These are phyloP conservation scores for Peniophora sp. DNA, from an alignment of 1,284 basidiomycete species.

Conservation along the genomic window DNA sequence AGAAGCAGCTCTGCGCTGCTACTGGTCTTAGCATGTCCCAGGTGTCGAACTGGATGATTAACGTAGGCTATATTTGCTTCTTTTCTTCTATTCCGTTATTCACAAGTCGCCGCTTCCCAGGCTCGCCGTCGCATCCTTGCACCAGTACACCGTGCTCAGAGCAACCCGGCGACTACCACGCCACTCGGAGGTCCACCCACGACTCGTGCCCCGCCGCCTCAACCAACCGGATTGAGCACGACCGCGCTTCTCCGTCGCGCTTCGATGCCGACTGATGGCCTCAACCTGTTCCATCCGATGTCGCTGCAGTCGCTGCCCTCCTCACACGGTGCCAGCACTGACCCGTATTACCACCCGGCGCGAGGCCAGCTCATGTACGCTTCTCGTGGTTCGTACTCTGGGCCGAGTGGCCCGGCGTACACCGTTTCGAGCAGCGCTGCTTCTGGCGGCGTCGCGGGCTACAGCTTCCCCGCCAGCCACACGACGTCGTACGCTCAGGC, in stretches of 20 bases:
- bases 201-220: constrained; percentile 32
- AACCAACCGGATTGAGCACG: constrained; percentile 25
- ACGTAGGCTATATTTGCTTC: constrained; percentile 41
- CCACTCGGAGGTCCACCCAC: constrained; percentile 43
- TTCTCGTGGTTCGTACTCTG: constrained; percentile 7
- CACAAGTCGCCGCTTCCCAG: constrained; percentile 23
- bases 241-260: constrained; percentile 21
- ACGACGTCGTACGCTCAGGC: too few relatives aligned
- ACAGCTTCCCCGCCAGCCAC: too few relatives aligned
- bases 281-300: constrained; percentile 70
- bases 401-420: background rate
- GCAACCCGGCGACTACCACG: constrained; percentile 66
- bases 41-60: constrained; percentile 90
- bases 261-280: constrained; percentile 44
- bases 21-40: constrained; percentile 84
- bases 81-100: constrained; percentile 10
- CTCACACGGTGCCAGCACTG: constrained; percentile 8
- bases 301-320: constrained; percentile 47
- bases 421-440: too few relatives aligned
- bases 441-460: too few relatives aligned
- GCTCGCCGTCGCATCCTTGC: constrained; percentile 76
- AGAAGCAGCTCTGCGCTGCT: constrained; percentile 79
- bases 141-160: constrained; percentile 65
- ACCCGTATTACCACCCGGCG: constrained; percentile 10
- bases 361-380: constrained; percentile 8